Base-by-base conservation (phyloP, 2,329 filamentous ascomycete species). In the Colletotrichum orbiculare region DNA sequence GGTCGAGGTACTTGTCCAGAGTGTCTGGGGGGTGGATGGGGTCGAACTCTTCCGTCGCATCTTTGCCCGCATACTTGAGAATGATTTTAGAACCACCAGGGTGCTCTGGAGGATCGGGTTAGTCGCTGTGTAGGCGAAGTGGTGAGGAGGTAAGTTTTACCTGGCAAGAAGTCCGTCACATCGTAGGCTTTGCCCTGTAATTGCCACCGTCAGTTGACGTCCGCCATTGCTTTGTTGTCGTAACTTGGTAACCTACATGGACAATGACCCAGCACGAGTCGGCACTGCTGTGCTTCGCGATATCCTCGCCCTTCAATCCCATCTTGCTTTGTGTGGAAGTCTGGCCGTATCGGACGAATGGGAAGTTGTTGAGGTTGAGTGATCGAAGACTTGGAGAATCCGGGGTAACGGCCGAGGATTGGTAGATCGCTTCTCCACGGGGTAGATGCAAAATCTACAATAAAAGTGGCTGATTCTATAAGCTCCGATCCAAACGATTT, bases 261-360 rank as follows among this genome's bases (percentile, higher is more conserved):
- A 96, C 87, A 73, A 97, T 92, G 49, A 97, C 92, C 94, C 94
- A 97, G 81, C 94, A 97, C 54, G 92, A 95, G 71, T 97, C 88
- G 72, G 87, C 86, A 72, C 83, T 90, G 80, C 91, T 91, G 83
- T 98, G 95, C 81, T 93, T 81, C 25, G 84, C 83, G 63, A 87
- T 81, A 57, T 87, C 84, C 54, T 75, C 78, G 47, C 85, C 85
- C 13, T 80, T 84, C 59, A 87, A 75, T 58, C 76, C 75, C 79
- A 83, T 81, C 62, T 68, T 76, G 61, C 17, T 17, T 48, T 54
- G 42, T 64, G 10, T 52, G 25, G 48, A 15, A 35, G 33, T 48
- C 37, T 37, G n/a, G 42, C 47, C 53, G 25, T 43, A 47, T 46
- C 58, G 63, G 52, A 53, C 59, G 41, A 62, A 62, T 25, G 54